These are phyloP conservation scores for Pseudogymnoascus sp. DNA, from an alignment of 2,329 filamentous ascomycete species.

Conservation along the genomic window DNA sequence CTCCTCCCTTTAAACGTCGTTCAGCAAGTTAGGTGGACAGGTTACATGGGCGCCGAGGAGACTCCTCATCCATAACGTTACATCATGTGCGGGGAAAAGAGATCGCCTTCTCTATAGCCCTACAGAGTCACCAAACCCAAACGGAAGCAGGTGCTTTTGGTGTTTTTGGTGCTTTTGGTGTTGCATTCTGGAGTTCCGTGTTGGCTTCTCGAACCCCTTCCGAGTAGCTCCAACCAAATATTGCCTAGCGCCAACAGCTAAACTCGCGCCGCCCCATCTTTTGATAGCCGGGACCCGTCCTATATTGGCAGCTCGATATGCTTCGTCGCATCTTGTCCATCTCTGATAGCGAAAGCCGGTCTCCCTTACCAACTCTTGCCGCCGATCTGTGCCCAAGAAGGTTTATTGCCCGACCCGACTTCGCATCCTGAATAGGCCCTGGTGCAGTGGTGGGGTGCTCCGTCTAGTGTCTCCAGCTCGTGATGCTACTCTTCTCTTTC, in stretches of 20 bases:
- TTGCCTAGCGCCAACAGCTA: background rate
- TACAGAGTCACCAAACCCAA: background rate
- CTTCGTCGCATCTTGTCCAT: background rate
- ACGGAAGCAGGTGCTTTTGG: background rate
- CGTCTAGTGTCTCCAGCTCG: background rate
- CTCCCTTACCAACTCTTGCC: background rate
- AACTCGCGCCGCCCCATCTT: background rate
- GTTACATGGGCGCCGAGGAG: background rate
- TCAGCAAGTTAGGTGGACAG: background rate
- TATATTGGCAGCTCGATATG: background rate
- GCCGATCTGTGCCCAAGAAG: background rate
- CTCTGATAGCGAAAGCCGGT: background rate
- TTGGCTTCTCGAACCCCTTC: background rate
- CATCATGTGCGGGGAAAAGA: background rate
- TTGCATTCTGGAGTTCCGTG: background rate
- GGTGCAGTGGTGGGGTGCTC: too few species aligned
- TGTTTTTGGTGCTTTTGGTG: background rate
- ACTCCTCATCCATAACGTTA: background rate
- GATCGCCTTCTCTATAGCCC: background rate
- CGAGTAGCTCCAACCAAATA: background rate
- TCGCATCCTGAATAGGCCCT: background rate
- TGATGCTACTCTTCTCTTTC: background rate
- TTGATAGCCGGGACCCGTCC: background rate
- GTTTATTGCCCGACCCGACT: background rate
- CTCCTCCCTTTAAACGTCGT: background rate